phyloP scores from a whole-genome alignment of 2,329 filamentous ascomycete species.

The Penicillium crustosum region DNA sequence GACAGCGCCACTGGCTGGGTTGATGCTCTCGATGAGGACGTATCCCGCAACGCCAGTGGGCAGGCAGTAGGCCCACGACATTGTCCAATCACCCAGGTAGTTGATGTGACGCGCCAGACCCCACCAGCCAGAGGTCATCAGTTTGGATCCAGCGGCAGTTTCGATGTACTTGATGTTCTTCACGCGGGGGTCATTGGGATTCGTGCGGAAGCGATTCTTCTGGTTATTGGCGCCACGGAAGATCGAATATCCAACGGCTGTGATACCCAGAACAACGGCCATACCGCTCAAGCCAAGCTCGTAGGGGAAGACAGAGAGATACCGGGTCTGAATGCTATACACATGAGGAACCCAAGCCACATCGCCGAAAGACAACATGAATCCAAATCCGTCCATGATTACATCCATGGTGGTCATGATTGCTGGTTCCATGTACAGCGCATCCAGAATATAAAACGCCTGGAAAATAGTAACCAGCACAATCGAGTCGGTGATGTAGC shows the following conservation, averaged over 20 bases:
- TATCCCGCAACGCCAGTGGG: conserved; percentile 86
- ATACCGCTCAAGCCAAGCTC: conserved; percentile 71
- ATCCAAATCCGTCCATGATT: conserved; percentile 87
- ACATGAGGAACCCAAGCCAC: conserved; percentile 90
- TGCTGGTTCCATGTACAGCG: conserved; percentile 81
- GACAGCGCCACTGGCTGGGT: conserved; percentile 58
- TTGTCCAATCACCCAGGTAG: conserved; percentile 92
- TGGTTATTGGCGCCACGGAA: conserved; percentile 93
- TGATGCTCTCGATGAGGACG: conserved; percentile 57
- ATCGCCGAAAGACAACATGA: conserved; percentile 93
- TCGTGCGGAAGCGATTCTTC: conserved; percentile 90
- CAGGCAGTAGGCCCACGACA: conserved; percentile 86
- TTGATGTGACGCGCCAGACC: conserved; percentile 89
- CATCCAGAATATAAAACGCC: conserved; percentile 78
- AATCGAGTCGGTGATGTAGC: conserved; percentile 82
- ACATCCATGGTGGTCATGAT: conserved; percentile 94
- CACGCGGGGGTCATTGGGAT: conserved; percentile 77
- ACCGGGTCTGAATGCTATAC: conserved; percentile 81
- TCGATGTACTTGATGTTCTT: conserved; percentile 81
- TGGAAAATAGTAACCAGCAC: conserved; percentile 76
- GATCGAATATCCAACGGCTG: conserved; percentile 76
- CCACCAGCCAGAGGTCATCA: conserved; percentile 91
- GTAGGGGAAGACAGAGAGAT: conserved; percentile 78
- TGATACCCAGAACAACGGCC: conserved; percentile 63
- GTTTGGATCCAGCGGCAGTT: conserved; percentile 76